Conservation (phyloP, 1,139 yeast genomes). For the Yamadazyma triangularis region DNA sequence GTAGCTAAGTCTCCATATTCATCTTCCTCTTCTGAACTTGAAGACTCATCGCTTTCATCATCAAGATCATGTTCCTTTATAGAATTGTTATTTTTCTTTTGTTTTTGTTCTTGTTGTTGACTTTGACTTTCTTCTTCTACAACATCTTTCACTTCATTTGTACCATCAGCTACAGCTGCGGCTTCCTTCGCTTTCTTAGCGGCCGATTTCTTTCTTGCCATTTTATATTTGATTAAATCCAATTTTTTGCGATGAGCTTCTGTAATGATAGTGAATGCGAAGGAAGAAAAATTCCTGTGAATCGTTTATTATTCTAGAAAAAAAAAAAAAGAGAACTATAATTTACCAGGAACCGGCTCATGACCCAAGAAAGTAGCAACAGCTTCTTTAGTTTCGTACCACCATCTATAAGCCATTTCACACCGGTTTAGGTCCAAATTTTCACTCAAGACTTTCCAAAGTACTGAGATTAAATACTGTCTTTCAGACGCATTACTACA, state of each 20-base stretch:
- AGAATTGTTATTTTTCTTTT: conserved; percentile 11
- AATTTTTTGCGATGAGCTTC: conserved; percentile 16
- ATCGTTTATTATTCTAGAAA: not conserved
- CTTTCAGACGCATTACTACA: conserved; percentile 34
- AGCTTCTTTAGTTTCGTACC: conserved; percentile 32
- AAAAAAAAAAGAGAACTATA: too few relatives aligned
- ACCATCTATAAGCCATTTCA: conserved; percentile 64
- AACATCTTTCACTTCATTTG: not conserved
- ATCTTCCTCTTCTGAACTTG: conserved; percentile 76
- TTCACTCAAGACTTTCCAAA: conserved; percentile 43
- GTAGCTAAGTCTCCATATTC: conserved; percentile 87
- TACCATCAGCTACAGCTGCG: too few relatives aligned
- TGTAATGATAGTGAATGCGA: too few relatives aligned
- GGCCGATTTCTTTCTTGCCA: conserved; percentile 93
- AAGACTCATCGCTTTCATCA: conserved; percentile 26
- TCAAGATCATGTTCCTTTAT: conserved; percentile 8
- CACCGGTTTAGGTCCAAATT: conserved; percentile 57
- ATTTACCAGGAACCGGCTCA: not conserved
- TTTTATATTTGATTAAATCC: conserved; percentile 46
- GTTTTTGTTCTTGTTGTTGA: conserved; percentile 15
- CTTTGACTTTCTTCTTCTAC: conserved; percentile 1
- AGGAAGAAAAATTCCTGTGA: too few relatives aligned
- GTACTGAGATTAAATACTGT: conserved; percentile 21
- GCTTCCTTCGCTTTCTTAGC: conserved; percentile 69
- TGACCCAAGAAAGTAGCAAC: conserved; percentile 1